Conservation (phyloP, 2,329 filamentous ascomycete genomes). For the Trichophyton benhamiae region DNA sequence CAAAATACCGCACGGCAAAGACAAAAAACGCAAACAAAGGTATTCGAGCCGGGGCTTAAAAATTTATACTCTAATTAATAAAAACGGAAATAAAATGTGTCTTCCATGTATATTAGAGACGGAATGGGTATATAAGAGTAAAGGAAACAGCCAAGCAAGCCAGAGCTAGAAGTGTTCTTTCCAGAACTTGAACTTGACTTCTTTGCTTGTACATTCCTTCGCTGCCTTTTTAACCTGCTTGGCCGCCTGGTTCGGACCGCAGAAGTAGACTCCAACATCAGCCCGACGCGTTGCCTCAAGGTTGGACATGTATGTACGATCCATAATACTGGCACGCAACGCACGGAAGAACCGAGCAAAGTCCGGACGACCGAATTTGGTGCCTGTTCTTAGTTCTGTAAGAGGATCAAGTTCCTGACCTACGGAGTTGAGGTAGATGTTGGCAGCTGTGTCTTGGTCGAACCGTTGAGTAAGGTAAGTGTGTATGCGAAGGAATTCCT, state of each 20-base stretch:
- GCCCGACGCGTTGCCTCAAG: slow-evolving; percentile 65
- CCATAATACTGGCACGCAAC: slow-evolving; percentile 78
- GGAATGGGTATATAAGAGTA: neutral
- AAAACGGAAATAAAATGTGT: neutral
- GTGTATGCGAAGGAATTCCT: slow-evolving; percentile 91
- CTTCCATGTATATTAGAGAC: neutral
- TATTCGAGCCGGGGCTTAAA: neutral
- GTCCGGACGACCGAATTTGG: slow-evolving; percentile 90
- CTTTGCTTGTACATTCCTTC: slow-evolving; percentile 56
- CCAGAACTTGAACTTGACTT: slow-evolving; percentile 95
- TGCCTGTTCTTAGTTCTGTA: slow-evolving; percentile 78
- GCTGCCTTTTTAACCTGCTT: slow-evolving; percentile 75
- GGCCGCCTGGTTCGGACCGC: slow-evolving; percentile 70
- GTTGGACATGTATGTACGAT: slow-evolving; percentile 73
- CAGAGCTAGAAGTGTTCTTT: slow-evolving; percentile 62
- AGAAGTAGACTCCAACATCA: slow-evolving; percentile 95
- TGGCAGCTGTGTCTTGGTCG: slow-evolving; percentile 83
- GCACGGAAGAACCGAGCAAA: slow-evolving; percentile 66
- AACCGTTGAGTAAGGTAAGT: slow-evolving; percentile 92
- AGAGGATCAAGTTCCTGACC: slow-evolving; percentile 78
- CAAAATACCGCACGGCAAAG: neutral
- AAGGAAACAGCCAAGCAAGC: neutral
- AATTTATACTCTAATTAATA: neutral
- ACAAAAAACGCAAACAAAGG: neutral
- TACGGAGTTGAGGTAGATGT: slow-evolving; percentile 93